These are phyloP conservation scores for Trametopsis cervina DNA, from an alignment of 768 basidiomycete genomes.

Conservation along the genomic window DNA sequence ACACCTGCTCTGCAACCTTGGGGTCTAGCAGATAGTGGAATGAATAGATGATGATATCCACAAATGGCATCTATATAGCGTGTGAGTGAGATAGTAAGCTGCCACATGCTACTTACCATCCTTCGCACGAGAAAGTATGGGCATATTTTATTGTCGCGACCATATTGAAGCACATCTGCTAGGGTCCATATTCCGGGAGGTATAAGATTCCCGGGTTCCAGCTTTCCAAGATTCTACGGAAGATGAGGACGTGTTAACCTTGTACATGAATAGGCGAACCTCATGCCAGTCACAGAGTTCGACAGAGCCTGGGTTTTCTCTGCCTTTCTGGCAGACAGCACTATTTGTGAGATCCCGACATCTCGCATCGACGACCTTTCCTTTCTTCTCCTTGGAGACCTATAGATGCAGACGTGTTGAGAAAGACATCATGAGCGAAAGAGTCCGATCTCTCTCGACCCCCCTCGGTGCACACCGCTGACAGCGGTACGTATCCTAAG, in stretches of 20 bases:
- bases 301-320: constrained; percentile 82
- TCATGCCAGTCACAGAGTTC: constrained; percentile 95
- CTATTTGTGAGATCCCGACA: constrained; percentile 94
- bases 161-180: constrained; percentile 86
- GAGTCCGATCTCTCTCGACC: too few species aligned
- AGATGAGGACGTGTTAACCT: neutral
- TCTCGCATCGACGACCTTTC: constrained; percentile 92
- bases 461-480: too few species aligned
- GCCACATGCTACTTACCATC: constrained; percentile 57
- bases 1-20: constrained; percentile 98
- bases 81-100: neutral
- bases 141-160: constrained; percentile 78
- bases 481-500: too few species aligned
- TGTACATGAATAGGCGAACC: constrained; percentile 36
- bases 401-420: constrained; percentile 23
- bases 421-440: too few species aligned
- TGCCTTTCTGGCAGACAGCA: constrained; percentile 73
- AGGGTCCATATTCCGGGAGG: constrained; percentile 90
- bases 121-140: constrained; percentile 95
- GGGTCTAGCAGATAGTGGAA: constrained; percentile 99
- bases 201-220: constrained; percentile 76
- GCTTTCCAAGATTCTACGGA: constrained; percentile 68
- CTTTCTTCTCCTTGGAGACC: constrained; percentile 98
- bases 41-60: constrained; percentile 95
- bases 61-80: constrained; percentile 76